Conservation (phyloP, 2,329 filamentous ascomycete species). For the Canariomyces notabilis region DNA sequence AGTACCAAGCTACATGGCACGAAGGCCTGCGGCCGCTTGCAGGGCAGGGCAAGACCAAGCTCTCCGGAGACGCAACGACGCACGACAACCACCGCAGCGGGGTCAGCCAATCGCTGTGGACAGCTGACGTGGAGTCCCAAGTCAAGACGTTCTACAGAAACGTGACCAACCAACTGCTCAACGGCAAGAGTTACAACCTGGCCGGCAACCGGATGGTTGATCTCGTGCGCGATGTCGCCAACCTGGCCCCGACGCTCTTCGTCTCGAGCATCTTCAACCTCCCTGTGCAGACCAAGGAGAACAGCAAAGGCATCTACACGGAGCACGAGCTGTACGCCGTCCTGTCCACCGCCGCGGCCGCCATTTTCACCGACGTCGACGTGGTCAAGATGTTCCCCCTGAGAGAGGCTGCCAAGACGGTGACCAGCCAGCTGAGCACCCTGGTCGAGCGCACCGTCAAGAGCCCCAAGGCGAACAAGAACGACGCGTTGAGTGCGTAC, state of each 20-base stretch:
- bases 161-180: slow-evolving; percentile 56
- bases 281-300: slow-evolving; percentile 58
- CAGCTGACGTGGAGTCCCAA: slow-evolving; percentile 55
- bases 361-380: slow-evolving; percentile 63
- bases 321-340: slow-evolving; percentile 56
- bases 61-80: slow-evolving; percentile 46
- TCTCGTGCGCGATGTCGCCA: slow-evolving; percentile 64
- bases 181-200: slow-evolving; percentile 60
- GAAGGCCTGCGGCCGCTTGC: slow-evolving; percentile 59
- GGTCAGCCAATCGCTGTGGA: slow-evolving; percentile 55
- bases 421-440: slow-evolving; percentile 54
- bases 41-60: slow-evolving; percentile 51
- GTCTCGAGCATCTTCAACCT: slow-evolving; percentile 59
- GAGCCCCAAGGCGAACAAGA: slow-evolving; percentile 45
- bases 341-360: slow-evolving; percentile 59
- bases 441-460: slow-evolving; percentile 63
- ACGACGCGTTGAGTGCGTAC: slow-evolving; percentile 55
- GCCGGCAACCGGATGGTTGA: slow-evolving; percentile 61
- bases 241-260: slow-evolving; percentile 61
- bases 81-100: slow-evolving; percentile 47
- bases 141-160: slow-evolving; percentile 64
- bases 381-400: slow-evolving; percentile 62
- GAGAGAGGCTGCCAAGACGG: slow-evolving; percentile 51
- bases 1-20: slow-evolving; percentile 63
- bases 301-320: slow-evolving; percentile 53